Conservation (phyloP, 169 alveolate genomes). For the Plasmodium berghei region DNA sequence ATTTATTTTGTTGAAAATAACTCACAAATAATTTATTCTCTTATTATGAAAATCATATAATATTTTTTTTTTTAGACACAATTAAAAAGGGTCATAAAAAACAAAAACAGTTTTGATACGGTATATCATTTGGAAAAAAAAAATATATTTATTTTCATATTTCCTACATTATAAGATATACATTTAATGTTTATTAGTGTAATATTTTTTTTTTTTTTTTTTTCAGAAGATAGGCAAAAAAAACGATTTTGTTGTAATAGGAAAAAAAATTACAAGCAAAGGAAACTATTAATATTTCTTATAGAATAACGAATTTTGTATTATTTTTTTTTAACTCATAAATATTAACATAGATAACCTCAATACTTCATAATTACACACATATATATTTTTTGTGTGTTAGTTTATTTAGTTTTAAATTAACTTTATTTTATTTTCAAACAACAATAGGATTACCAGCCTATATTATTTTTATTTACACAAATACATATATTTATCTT, state of each 20-base stretch:
- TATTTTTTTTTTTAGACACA: conserved; percentile 30
- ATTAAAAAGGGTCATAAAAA: conserved; percentile 6
- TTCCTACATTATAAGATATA: background rate
- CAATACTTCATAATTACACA: background rate
- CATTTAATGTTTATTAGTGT: background rate
- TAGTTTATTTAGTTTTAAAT: too few species aligned
- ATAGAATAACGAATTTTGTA: background rate
- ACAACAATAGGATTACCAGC: too few species aligned
- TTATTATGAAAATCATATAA: too few species aligned
- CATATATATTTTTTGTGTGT: background rate
- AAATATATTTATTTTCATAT: background rate
- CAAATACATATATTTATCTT: too few species aligned
- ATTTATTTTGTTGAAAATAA: too few species aligned
- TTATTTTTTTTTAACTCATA: background rate
- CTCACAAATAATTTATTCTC: too few species aligned
- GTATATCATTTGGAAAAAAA: background rate
- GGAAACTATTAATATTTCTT: conserved; percentile 14
- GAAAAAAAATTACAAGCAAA: conserved; percentile 19
- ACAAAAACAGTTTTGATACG: conserved; percentile 22
- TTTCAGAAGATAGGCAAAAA: conserved; percentile 15
- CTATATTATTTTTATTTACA: too few species aligned
- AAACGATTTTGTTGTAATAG: conserved; percentile 32
- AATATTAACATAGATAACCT: too few species aligned
- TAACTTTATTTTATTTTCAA: too few species aligned
- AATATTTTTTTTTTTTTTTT: background rate